These are phyloP conservation scores for Monosporascus ibericus DNA, from an alignment of 2,329 filamentous ascomycete species.

Conservation along the genomic window DNA sequence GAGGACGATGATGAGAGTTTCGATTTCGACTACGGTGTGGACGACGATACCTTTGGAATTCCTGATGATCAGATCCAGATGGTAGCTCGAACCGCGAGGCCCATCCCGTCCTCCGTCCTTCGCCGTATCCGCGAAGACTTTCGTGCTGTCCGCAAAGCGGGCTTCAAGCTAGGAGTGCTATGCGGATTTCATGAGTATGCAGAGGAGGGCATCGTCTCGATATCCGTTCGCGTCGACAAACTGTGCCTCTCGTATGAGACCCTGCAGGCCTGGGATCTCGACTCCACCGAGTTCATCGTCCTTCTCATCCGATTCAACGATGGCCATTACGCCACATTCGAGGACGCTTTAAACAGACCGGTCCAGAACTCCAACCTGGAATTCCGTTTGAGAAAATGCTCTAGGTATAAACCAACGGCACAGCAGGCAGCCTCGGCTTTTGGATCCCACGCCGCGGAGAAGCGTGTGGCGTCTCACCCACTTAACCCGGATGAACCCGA, in stretches of 20 bases:
- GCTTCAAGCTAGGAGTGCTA: conserved; percentile 64
- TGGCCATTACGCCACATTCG: conserved; percentile 54
- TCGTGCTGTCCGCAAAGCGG: conserved; percentile 51
- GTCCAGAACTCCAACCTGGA: conserved; percentile 29
- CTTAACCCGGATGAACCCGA: conserved; percentile 9
- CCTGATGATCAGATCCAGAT: conserved; percentile 12
- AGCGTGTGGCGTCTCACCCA: neutral
- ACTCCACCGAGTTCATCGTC: conserved; percentile 62
- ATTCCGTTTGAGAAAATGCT: conserved; percentile 65
- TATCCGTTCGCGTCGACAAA: conserved; percentile 64
- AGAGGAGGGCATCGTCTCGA: conserved; percentile 46
- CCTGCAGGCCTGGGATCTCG: conserved; percentile 70
- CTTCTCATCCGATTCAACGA: conserved; percentile 61
- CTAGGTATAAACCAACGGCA: conserved; percentile 64
- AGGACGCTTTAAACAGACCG: conserved; percentile 42
- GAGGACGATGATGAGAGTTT: conserved; percentile 10
- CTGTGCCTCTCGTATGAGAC: conserved; percentile 69
- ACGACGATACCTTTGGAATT: conserved; percentile 26
- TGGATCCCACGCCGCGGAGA: conserved; percentile 17
- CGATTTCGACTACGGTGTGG: conserved; percentile 15
- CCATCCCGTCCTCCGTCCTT: conserved; percentile 2
- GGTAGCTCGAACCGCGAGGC: neutral
- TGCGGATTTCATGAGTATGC: conserved; percentile 37
- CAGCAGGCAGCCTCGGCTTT: conserved; percentile 49
- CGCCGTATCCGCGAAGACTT: conserved; percentile 55